Evolutionary conservation across 2,329 filamentous ascomycete species (phyloP).

Genomic region (Camillea tinctor): DNA sequence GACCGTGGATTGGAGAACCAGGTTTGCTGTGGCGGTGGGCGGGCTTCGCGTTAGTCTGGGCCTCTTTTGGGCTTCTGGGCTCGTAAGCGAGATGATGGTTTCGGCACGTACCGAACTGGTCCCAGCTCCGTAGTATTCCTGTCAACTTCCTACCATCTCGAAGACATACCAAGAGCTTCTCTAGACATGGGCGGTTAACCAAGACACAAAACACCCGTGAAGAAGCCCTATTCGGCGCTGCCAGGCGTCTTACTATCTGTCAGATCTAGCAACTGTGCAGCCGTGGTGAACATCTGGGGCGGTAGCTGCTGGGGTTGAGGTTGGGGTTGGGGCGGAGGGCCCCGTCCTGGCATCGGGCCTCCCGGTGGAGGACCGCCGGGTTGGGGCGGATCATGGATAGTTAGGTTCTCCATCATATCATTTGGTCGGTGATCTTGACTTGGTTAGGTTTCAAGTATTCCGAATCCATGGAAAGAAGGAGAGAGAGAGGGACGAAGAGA

Average conservation of each 20-base stretch:
- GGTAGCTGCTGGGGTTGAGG: constrained; percentile 65
- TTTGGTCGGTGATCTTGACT: constrained; percentile 16
- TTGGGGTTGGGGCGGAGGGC: constrained; percentile 10
- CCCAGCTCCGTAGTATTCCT: constrained; percentile 91
- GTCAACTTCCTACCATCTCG: constrained; percentile 93
- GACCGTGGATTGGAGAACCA: constrained; percentile 88
- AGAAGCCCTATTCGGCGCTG: constrained; percentile 2
- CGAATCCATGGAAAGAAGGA: neutral
- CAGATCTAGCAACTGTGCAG: constrained; percentile 89
- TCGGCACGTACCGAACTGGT: constrained; percentile 80
- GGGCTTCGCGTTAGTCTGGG: constrained; percentile 4
- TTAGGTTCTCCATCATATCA: constrained; percentile 54
- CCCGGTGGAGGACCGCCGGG: constrained; percentile 35
- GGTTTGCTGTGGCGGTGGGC: constrained; percentile 70
- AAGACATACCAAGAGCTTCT: constrained; percentile 90
- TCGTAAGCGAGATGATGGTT: constrained; percentile 1
- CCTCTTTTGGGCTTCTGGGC: no score
- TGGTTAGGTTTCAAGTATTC: neutral
- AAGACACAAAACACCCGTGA: neutral
- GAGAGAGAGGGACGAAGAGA: no score
- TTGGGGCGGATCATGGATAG: constrained; percentile 48
- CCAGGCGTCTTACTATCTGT: constrained; percentile 78
- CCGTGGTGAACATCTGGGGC: constrained; percentile 98
- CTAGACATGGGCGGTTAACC: constrained; percentile 49
- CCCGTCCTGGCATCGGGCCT: constrained; percentile 5